Base-by-base conservation (phyloP, 805 yeast genomes). In the Candida stauntonica region DNA sequence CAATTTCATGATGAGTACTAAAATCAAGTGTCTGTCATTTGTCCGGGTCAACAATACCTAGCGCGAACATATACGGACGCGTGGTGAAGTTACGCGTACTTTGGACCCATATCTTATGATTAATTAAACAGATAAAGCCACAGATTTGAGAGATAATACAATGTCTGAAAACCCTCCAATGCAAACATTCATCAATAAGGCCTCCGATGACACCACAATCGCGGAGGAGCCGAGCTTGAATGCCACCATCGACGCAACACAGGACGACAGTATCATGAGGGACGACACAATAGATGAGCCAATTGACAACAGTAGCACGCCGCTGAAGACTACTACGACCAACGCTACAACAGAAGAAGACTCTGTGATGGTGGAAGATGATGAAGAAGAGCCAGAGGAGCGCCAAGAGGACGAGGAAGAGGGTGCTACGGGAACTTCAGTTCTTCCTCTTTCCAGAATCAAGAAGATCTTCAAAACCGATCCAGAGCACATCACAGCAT, bases 381-480 rank as follows among this genome's bases (percentile, higher is more conserved):
- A 26, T 7, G 47, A 40, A 12, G 44, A 34, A 2, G 41, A 33
- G n/a, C 40, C 31, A 7, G 35, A 31, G 2, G 47, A 37, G 2
- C 45, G 41, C 2, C 48, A 46, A 11, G 52, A 38, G 5, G 52
- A 44, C 17, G 58, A 51, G 6, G 56, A 51, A 3, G 63, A 57
- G 15, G 63, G 54, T 7, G 52, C 50, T 2, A 52, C 56, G 2
- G 64, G 64, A 6, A 46, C 61, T 0, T 44, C 68, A 7, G 56
- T 66, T 3, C 58, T 85, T 18, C 95, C 93, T 5, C 61, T 83
- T 29, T 67, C 86, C 3, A 75, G 84, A 46, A 77, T 85, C 47
- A 82, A 81, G 52, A 72, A 79, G 48, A 79, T 85, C 38, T 72
- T 85, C 56, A 83, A 81, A 51, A 71, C 81, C 55, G 94, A 85